phyloP scores from a whole-genome alignment of 2,329 filamentous ascomycete genomes.

The Parafenestella ontariensis region DNA sequence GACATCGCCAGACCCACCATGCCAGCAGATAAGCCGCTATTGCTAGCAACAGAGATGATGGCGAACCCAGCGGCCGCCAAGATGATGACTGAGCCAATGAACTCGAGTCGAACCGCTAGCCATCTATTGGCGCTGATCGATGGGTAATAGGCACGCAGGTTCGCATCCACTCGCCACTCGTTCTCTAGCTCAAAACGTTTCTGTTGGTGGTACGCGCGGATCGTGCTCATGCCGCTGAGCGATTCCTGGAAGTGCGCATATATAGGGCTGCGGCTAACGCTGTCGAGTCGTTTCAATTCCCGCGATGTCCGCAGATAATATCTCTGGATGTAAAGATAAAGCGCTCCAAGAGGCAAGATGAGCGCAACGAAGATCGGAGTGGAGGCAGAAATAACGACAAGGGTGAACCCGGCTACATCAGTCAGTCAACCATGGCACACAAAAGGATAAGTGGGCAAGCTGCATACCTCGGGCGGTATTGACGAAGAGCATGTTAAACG shows the following conservation, averaged over 20 bases:
- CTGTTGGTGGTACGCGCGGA: slow-evolving; percentile 92
- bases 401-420: slow-evolving; percentile 71
- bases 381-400: slow-evolving; percentile 81
- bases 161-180: slow-evolving; percentile 96
- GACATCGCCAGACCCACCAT: slow-evolving; percentile 94
- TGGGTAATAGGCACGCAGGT: slow-evolving; percentile 92
- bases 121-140: slow-evolving; percentile 90
- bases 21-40: slow-evolving; percentile 70
- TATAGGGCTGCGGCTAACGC: slow-evolving; percentile 92
- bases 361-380: slow-evolving; percentile 82
- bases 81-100: slow-evolving; percentile 94
- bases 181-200: slow-evolving; percentile 89
- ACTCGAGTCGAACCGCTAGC: slow-evolving; percentile 93
- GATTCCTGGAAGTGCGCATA: slow-evolving; percentile 99
- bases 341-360: slow-evolving; percentile 78
- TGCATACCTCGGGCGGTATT: slow-evolving; percentile 57
- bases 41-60: slow-evolving; percentile 77
- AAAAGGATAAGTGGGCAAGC: slow-evolving; percentile 11
- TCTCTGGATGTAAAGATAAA: slow-evolving; percentile 93
- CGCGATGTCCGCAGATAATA: slow-evolving; percentile 97
- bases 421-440: slow-evolving; percentile 33
- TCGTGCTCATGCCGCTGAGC: slow-evolving; percentile 90
- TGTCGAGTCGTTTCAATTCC: slow-evolving; percentile 94
- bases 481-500: slow-evolving; percentile 86
- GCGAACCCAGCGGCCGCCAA: slow-evolving; percentile 82